phyloP scores from a whole-genome alignment of 2,329 filamentous ascomycete species.

The Stylonectria norvegica region DNA sequence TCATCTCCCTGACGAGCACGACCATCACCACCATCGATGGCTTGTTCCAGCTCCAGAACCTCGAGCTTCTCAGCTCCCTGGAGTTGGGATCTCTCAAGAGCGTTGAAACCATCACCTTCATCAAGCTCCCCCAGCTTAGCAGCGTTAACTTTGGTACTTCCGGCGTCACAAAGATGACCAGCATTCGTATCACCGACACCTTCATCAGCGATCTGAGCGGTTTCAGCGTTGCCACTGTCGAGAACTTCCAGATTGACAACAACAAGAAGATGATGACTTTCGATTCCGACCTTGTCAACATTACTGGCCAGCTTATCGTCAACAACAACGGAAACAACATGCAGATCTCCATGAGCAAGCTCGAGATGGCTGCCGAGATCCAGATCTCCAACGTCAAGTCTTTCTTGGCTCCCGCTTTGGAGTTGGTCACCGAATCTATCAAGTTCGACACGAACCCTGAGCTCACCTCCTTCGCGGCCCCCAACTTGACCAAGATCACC shows the following conservation, averaged over 20 bases:
- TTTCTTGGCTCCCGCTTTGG: conserved; percentile 70
- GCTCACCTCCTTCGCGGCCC: conserved; percentile 57
- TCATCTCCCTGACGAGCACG: conserved; percentile 61
- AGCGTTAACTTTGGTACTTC: conserved; percentile 46
- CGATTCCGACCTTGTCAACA: conserved; percentile 72
- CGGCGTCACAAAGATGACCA: conserved; percentile 62
- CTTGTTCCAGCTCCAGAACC: conserved; percentile 64
- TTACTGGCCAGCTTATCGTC: conserved; percentile 68
- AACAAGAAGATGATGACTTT: conserved; percentile 76
- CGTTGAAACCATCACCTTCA: conserved; percentile 67
- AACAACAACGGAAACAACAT: conserved; percentile 76
- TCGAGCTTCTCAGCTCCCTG: conserved; percentile 67
- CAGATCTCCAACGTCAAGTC: conserved; percentile 71
- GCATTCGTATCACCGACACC: conserved; percentile 80
- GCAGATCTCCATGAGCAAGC: conserved; percentile 70
- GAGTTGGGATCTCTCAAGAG: conserved; percentile 61
- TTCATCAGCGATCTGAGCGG: conserved; percentile 73
- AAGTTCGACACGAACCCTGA: conserved; percentile 76
- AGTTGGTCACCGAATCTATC: conserved; percentile 71
- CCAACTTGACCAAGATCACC: conserved; percentile 68
- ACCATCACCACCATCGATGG: conserved; percentile 64
- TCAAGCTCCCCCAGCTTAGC: conserved; percentile 63
- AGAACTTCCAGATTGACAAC: conserved; percentile 80
- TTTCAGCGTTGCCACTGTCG: conserved; percentile 73
- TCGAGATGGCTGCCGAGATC: conserved; percentile 54